Evolutionary conservation across 176 grass and related monocot species (phyloP), one percentile per base, ranked within the genome.

Genomic region (Aechmea fasciata): DNA sequence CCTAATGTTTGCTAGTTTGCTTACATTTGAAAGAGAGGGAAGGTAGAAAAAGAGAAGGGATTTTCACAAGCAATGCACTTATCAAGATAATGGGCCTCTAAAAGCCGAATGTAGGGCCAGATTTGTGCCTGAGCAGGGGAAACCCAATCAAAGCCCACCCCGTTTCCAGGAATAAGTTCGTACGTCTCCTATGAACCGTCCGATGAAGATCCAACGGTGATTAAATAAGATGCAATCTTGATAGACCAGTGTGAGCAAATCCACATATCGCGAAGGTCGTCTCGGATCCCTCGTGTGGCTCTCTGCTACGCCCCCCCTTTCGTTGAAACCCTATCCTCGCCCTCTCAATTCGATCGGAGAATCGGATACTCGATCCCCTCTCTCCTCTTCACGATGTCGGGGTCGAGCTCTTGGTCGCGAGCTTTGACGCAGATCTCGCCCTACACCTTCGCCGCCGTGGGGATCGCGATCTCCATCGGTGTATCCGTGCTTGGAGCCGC

Each of bases 401-500:
- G 86, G 49, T 79, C 87, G 17, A 86, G 83, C 71, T 91, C 93
- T 54, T 93, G 94, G 94, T 68, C 75, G 68, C 84, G 77, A 50
- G 89, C 87, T 67, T 76, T 93, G 71, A 82, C 86, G 77, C 94
- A 88, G 9, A 93, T 99, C 80, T 99, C 94, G 66, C 94, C 94
- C 69, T 99, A 99, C 82, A 90, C 90, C 77, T 99, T 93, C 84
- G 64, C 87, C 67, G 84, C 94, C 69, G 82, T 99, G 68, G 94
- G 90, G 54, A 99, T 99, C 84, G 94, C 87, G 73, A 91, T 99
- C 62, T 99, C 94, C 69, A 99, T 99, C 76, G 94, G 94, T 54
- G 94, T 99, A 51, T 99, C 90, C 63, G 90, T 99, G 52, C 94
- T 99, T 73, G 94, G 94, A 24, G 94, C 94, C 1, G 94, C 94